A percentile compares a stretch with the other conserved stretches of the same genome.
These are phyloP conservation scores for Schizonepeta tenuifolia DNA, from an alignment of 257 asterid species.

Conservation along the genomic window DNA sequence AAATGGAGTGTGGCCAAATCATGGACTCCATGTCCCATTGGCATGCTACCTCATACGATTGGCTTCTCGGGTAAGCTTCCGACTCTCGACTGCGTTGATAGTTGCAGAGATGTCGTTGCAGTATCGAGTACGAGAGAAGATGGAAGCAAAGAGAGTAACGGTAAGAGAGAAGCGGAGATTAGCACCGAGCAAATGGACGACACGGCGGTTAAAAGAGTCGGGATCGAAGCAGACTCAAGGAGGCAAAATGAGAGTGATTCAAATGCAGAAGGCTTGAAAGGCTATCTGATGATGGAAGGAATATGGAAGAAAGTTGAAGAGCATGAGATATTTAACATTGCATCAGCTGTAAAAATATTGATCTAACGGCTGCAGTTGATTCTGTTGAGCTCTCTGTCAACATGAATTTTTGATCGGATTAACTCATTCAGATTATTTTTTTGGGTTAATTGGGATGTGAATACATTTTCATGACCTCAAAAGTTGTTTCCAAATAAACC, in stretches of 20 bases:
- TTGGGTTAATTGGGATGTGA: no score
- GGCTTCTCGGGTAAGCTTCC: conserved; percentile 71
- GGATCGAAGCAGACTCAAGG: conserved; percentile 32
- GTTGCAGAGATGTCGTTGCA: conserved; percentile 29
- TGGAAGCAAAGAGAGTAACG: conserved; percentile 31
- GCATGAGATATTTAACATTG: conserved; percentile 55
- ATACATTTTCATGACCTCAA: no score
- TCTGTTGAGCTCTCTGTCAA: no score
- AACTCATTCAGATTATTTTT: not conserved
- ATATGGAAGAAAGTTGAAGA: conserved; percentile 60
- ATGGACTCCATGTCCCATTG: conserved; percentile 85
- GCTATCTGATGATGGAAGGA: conserved; percentile 72
- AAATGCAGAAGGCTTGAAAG: conserved; percentile 40
- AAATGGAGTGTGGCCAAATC: conserved; percentile 58
- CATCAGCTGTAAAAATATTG: conserved; percentile 59
- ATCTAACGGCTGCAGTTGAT: conserved; percentile 28
- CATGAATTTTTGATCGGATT: not conserved
- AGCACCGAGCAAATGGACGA: conserved; percentile 38
- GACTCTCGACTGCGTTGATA: conserved; percentile 45
- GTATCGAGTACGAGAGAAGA: conserved; percentile 28
- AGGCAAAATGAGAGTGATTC: conserved; percentile 14
- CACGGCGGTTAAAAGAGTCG: conserved; percentile 37
- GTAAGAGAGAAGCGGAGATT: conserved; percentile 60
- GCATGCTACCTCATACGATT: conserved; percentile 66
- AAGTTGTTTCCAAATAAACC: no score